Evolutionary conservation across 2,329 filamentous ascomycete species (phyloP).

Genomic region (Cladosporium sp.): DNA sequence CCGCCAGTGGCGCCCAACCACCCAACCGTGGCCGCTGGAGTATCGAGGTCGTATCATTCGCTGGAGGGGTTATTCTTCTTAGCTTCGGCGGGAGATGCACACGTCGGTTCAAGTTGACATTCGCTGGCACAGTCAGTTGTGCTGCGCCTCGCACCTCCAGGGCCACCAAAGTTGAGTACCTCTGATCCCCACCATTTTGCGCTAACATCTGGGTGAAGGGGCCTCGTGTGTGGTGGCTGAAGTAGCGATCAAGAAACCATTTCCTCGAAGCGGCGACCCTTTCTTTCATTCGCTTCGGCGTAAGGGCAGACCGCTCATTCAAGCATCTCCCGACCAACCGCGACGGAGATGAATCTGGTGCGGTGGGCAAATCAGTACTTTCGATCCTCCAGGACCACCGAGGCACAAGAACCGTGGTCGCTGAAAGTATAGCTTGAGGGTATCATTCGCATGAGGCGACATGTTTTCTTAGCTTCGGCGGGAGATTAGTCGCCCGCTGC

Average conservation of each 20-base stretch:
- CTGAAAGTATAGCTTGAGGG: not conserved
- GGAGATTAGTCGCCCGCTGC: not conserved
- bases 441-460: not conserved
- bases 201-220: too few relatives aligned
- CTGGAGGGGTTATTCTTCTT: not conserved
- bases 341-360: not conserved
- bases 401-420: not conserved
- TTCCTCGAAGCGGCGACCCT: not conserved
- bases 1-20: too few relatives aligned
- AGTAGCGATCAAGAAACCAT: not conserved
- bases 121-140: not conserved
- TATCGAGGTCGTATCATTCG: not conserved
- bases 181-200: not conserved
- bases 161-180: not conserved
- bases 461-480: constrained; percentile 9
- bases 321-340: not conserved
- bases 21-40: constrained; percentile 1
- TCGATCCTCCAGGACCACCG: not conserved
- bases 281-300: not conserved
- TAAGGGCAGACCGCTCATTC: not conserved
- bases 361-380: not conserved
- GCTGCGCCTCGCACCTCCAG: not conserved
- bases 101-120: too few relatives aligned
- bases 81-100: constrained; percentile 10
- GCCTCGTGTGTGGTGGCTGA: not conserved